Conservation (phyloP, 2,329 filamentous ascomycete genomes). For the Aspergillus fijiensis region DNA sequence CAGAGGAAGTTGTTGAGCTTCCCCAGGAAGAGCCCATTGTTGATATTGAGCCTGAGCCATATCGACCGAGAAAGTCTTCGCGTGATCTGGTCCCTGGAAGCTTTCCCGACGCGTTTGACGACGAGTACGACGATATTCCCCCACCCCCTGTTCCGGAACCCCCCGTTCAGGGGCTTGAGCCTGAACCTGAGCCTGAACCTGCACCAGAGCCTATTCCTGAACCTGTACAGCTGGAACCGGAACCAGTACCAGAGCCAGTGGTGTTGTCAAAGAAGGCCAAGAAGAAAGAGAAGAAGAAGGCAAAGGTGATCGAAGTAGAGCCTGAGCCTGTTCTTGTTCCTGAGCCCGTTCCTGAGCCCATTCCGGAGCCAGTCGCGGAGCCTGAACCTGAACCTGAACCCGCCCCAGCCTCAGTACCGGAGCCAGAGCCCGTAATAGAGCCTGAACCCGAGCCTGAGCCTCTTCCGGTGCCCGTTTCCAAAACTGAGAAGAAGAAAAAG, state of each 20-base stretch:
- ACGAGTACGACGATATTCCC: slow-evolving; percentile 38
- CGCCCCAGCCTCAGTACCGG: slow-evolving; percentile 25
- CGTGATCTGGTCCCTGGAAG: slow-evolving; percentile 55
- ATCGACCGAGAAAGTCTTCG: slow-evolving; percentile 37
- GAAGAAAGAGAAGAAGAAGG: slow-evolving; percentile 20
- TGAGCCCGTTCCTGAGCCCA: slow-evolving; percentile 30
- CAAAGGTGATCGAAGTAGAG: slow-evolving; percentile 15
- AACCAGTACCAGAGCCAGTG: slow-evolving; percentile 40
- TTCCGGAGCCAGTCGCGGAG: slow-evolving; percentile 32
- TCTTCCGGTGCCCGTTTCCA: slow-evolving; percentile 21
- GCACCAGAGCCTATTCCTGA: slow-evolving; percentile 20
- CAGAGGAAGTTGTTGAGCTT: slow-evolving; percentile 14
- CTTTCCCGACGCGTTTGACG: slow-evolving; percentile 56
- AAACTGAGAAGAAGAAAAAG: slow-evolving; percentile 22
- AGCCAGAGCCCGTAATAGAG: slow-evolving; percentile 38
- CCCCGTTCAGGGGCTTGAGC: slow-evolving; percentile 20
- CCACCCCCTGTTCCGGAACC: slow-evolving; percentile 24
- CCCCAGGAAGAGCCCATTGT: slow-evolving; percentile 17
- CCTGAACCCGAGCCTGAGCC: slow-evolving; percentile 26
- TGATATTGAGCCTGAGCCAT: slow-evolving; percentile 20
- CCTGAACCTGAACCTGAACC: slow-evolving; percentile 13
- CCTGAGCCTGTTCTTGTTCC: slow-evolving; percentile 20
- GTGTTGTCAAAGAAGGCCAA: slow-evolving; percentile 21
- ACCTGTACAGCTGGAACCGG: slow-evolving; percentile 17
- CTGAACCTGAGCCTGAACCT: slow-evolving; percentile 18